Evolutionary conservation across 345 rosid species (phyloP).

Genomic region (Dimocarpus longan): DNA sequence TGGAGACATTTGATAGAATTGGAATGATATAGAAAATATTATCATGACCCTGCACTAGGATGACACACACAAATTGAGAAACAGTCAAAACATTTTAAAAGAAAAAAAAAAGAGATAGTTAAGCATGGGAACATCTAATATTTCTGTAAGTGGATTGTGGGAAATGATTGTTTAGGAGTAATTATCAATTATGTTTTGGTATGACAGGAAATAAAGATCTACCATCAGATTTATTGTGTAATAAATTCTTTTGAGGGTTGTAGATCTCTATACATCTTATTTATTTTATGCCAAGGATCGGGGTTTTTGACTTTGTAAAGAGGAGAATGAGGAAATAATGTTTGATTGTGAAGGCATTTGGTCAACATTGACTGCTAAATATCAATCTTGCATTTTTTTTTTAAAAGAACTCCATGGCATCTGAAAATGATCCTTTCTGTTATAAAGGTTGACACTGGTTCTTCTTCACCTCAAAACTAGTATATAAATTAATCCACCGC

Average conservation of each 20-base stretch:
- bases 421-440: not conserved
- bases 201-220: not conserved
- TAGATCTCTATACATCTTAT: not conserved
- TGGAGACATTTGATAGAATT: not conserved
- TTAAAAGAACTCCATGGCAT: no score
- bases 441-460: not conserved
- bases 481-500: not conserved
- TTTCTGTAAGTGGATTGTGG: not conserved
- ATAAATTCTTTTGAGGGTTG: not conserved
- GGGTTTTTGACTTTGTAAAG: not conserved
- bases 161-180: constrained; percentile 4
- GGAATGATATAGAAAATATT: not conserved
- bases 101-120: not conserved
- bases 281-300: not conserved
- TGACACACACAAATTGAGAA: not conserved
- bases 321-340: not conserved
- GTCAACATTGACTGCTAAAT: not conserved
- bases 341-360: constrained; percentile 1
- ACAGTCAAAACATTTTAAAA: not conserved
- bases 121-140: not conserved
- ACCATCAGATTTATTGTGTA: not conserved
- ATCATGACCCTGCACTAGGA: not conserved
- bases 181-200: not conserved
- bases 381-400: not conserved
- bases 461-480: not conserved